Base-by-base conservation (phyloP, 2,329 filamentous ascomycete genomes). In the Colletotrichum sidae region DNA sequence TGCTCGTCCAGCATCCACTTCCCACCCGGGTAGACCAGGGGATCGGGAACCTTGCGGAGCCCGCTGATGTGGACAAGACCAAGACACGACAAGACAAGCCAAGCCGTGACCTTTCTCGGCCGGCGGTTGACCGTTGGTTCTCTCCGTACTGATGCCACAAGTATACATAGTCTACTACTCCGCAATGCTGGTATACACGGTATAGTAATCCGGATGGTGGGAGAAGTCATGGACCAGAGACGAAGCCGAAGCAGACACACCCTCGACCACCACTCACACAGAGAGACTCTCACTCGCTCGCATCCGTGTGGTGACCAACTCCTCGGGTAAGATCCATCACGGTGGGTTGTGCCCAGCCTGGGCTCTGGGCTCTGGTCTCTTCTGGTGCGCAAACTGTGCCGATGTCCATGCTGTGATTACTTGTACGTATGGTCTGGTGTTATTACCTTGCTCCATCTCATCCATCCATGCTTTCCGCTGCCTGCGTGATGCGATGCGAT, bases 261-360 rank as follows among this genome's bases (percentile, higher is more conserved):
- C 25, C 25, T 25, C 5, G 42, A 44, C 13, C 42, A 44, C 4
- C 42, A 44, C 42, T 44, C 13, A 25, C 25, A 25, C 4, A 25
- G 25, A 25, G 25, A 25, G 25, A 25, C 25, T 25, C 25, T 25
- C 25, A 25, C 25, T 25, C 25, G 25, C 25, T 25, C 25, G 25
- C 25, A 25, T 25, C 25, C 25, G 11, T 34, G 54, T 25, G 55
- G 17, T 49, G 41, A 15, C 39, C 38, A 49, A 45, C 11, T 49
- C 10, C 17, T 45, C 33, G 47, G 56, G 17, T 55, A 65, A 65
- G 62, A 52, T 47, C 57, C 57, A 61, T 51, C 46, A 39, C 39
- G 42, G 62, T 61, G 62, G 62, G 62, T 62, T 65, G 58, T 62
- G 62, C 52, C 58, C 51, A 65, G 62, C 62, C 57, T 55, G 51